Base-by-base conservation (phyloP, 2,329 filamentous ascomycete species). In the Emericellopsis atlantica region DNA sequence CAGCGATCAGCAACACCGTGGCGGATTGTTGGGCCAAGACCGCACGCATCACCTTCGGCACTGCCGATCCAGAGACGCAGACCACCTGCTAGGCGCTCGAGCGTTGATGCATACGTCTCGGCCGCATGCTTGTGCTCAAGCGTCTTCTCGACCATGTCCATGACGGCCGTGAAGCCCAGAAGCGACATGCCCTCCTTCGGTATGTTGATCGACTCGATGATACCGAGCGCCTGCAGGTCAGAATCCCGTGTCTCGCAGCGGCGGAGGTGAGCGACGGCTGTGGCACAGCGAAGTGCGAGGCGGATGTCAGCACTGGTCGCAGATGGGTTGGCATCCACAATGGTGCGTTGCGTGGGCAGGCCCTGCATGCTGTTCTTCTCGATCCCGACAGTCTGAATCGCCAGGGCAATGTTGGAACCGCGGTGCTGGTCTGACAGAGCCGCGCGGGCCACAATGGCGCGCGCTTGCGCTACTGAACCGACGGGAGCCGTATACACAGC, bases 401-500 rank as follows among this genome's bases (percentile, higher is more conserved):
- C 74, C 5, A 67, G 61, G 32, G 70, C 71, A 39, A 81, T 79
- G 49, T 72, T 72, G 32, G 63, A 59, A 33, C 68, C 72, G 34
- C 74, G 72, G 42, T 67, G 69, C 48, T 73, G 65, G 22, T 72
- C 61, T 22, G 69, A 57, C 14, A 81, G 58, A 15, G 79, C 63
- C 4, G 77, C 75, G 18, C 72, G 72, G 4, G 76, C 71, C 26
- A 80, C 66, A 2, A 79, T 61, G 18, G 74, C 75, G 29, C 76
- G 74, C 14, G 72, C 62, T 45, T 77, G 75, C 14, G 84, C 81
- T 18, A 77, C 76, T 1, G 87, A 94, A 11, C 83, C 84, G 32
- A 82, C 77, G 1, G 90, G 90, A 1, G 89, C 85, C 7, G 79
- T 74, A 43, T 74, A 72, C 46, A 86, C 69, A 2, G 89, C 86